Base-by-base conservation (phyloP, 129 eudicot genomes). In the Chrysanthemum lavandulifolium region DNA sequence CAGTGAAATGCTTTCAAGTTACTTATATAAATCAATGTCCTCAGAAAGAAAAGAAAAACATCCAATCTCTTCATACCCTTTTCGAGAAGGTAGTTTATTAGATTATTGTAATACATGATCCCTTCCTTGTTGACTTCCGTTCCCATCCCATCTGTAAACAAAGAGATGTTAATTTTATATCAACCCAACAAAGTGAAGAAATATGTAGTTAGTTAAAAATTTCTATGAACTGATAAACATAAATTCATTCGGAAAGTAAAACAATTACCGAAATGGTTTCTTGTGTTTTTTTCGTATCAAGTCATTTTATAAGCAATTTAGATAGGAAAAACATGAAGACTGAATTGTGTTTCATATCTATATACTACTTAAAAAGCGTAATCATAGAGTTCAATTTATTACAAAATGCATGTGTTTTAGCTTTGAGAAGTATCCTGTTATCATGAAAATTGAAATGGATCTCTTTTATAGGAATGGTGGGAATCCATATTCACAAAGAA, bases 121-220 rank as follows among this genome's bases (percentile, higher is more conserved):
- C 96, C 96, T 80, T 89, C 90, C 43, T 73, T 73, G 80, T 86
- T 89, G 52, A 84, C 79, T 74, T 86, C 64, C 19, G 85, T 84
- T 53, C 96, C 96, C 60, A 89, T 71, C 51, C 96, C 96, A 86
- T 89, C 96, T 89, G 88, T 33, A 73, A 53, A 68, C 18, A 72
- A 27, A 64, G 53, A 59, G 51, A 73, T 27, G 11, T 51, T 6
- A 58, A 36, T 61, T 67, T 45, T 63, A 67, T 70, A 64, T 81
- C 52, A 67, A 70, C 15, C 45, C 76, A 67, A 48, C 52, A 36
- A 49, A 49, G 47, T 27, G 49, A 25, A 13, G 10, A 47, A 47
- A 18, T 31, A 69, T 19, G 50, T 68, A 12, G 47, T 40, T 2
- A 1, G 47, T 6, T 2, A 0, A 40, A 65, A 10, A 48, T 19